phyloP scores from a whole-genome alignment of 2,329 filamentous ascomycete genomes.

The Ophiostoma montium region DNA sequence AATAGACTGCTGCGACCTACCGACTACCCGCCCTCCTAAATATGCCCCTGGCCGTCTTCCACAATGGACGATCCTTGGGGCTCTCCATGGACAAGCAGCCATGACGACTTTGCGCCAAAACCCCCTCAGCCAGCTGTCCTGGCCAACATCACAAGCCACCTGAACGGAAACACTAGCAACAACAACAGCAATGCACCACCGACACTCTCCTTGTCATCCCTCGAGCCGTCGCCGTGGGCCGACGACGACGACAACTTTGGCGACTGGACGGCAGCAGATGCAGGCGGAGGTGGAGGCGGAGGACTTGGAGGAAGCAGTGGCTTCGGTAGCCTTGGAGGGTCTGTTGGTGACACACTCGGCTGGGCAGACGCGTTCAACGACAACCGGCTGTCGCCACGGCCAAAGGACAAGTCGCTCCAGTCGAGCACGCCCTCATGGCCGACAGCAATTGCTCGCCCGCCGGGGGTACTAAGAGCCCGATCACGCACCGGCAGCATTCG shows the following conservation, averaged over 20 bases:
- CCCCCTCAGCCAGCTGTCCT: slow-evolving; percentile 29
- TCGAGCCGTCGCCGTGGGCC: slow-evolving; percentile 26
- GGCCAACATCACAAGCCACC: slow-evolving; percentile 10
- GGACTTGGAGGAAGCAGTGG: no score
- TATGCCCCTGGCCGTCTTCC: slow-evolving; percentile 6
- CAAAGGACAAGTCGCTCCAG: slow-evolving; percentile 18
- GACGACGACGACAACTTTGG: slow-evolving; percentile 26
- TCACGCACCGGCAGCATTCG: background rate
- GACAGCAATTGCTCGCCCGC: slow-evolving; percentile 2
- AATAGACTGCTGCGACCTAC: background rate
- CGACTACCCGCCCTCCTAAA: background rate
- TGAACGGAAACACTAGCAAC: background rate
- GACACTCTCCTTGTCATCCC: slow-evolving; percentile 10
- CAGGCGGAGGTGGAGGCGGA: background rate
- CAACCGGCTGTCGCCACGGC: slow-evolving; percentile 17
- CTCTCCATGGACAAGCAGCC: slow-evolving; percentile 37
- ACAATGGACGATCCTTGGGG: slow-evolving; percentile 50
- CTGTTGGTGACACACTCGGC: background rate
- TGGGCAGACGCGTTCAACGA: slow-evolving; percentile 7
- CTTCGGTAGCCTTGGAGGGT: no score
- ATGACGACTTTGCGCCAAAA: slow-evolving; percentile 17
- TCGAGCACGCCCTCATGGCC: slow-evolving; percentile 28
- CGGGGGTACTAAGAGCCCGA: background rate
- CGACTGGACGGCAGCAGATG: slow-evolving; percentile 23
- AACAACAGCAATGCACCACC: slow-evolving; percentile 17